A percentile compares a stretch with the other conserved stretches of the same genome.
These are phyloP conservation scores for Alternaria brassicae DNA, from an alignment of 2,329 filamentous ascomycete species.

Conservation along the genomic window DNA sequence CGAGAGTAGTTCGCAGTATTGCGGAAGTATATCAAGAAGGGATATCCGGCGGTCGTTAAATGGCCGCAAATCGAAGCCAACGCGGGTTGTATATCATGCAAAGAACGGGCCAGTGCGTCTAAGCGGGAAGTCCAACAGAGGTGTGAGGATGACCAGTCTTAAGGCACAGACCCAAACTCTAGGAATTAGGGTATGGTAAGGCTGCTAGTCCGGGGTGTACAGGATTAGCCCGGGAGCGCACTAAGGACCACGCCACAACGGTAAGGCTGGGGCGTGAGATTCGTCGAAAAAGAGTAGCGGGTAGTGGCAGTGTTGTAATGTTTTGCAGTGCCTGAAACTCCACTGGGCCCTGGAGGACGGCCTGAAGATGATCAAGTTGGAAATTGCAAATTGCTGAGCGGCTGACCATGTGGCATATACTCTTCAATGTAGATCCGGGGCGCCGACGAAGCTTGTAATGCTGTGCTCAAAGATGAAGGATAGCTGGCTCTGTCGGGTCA, in stretches of 20 bases:
- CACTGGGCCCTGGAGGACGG: slow-evolving; percentile 40
- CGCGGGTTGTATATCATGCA: slow-evolving; percentile 40
- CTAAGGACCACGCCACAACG: slow-evolving; percentile 40
- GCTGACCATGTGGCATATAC: slow-evolving; percentile 19
- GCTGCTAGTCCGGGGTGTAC: slow-evolving; percentile 42
- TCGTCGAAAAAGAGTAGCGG: slow-evolving; percentile 43
- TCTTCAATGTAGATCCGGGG: slow-evolving; percentile 35
- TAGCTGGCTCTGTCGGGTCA: slow-evolving; percentile 31
- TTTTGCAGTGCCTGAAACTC: slow-evolving; percentile 42
- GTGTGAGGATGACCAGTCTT: slow-evolving; percentile 40
- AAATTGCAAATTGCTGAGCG: slow-evolving; percentile 23
- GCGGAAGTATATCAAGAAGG: slow-evolving; percentile 14
- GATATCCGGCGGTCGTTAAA: slow-evolving; percentile 23
- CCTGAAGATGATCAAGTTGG: slow-evolving; percentile 40
- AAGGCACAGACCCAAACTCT: slow-evolving; percentile 39
- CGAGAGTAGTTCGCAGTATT: slow-evolving; percentile 15
- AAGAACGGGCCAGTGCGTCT: slow-evolving; percentile 39
- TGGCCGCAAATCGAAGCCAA: slow-evolving; percentile 31
- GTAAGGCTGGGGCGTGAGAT: slow-evolving; percentile 47
- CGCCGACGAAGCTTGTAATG: slow-evolving; percentile 40
- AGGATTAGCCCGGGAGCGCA: slow-evolving; percentile 42
- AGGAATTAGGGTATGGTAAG: slow-evolving; percentile 38
- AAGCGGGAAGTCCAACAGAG: slow-evolving; percentile 34
- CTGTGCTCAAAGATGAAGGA: slow-evolving; percentile 25
- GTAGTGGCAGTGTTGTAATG: slow-evolving; percentile 47